These are phyloP conservation scores for Aspergillus aculeatinus DNA, from an alignment of 2,329 filamentous ascomycete species.

Conservation along the genomic window DNA sequence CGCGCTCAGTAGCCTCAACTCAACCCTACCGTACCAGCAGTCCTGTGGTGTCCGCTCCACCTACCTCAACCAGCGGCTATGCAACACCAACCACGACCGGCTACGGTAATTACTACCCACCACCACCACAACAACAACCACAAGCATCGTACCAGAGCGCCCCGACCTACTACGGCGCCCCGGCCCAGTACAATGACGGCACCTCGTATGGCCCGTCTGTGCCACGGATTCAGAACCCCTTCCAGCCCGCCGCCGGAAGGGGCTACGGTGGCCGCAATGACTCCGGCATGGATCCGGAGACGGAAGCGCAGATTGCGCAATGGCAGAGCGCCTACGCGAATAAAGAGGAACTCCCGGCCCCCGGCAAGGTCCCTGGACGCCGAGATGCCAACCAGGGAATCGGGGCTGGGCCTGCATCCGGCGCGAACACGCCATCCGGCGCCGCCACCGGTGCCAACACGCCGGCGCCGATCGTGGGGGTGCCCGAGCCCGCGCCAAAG, in stretches of 20 bases:
- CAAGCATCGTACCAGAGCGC: slow-evolving; percentile 34
- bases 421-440: slow-evolving; percentile 31
- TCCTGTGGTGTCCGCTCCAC: slow-evolving; percentile 37
- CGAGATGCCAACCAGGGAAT: slow-evolving; percentile 37
- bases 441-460: slow-evolving; percentile 35
- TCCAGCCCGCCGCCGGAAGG: slow-evolving; percentile 60
- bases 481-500: slow-evolving; percentile 59
- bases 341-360: slow-evolving; percentile 53
- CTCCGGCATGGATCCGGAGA: slow-evolving; percentile 65
- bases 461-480: slow-evolving; percentile 45
- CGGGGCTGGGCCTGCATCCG: slow-evolving; percentile 45
- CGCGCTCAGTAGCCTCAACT: slow-evolving; percentile 56
- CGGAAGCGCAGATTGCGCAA: slow-evolving; percentile 87
- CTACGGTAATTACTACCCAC: slow-evolving; percentile 44
- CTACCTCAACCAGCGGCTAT: slow-evolving; percentile 36
- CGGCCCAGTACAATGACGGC: slow-evolving; percentile 47
- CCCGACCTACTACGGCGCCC: slow-evolving; percentile 46
- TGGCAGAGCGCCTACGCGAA: slow-evolving; percentile 88
- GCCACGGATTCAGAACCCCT: slow-evolving; percentile 78
- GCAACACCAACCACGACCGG: slow-evolving; percentile 37
- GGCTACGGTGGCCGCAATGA: slow-evolving; percentile 37
- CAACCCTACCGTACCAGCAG: slow-evolving; percentile 41
- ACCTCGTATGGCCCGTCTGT: slow-evolving; percentile 52
- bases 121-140: slow-evolving; percentile 37
- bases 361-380: slow-evolving; percentile 42